Evolutionary conservation across 805 yeast genomes (phyloP).

Genomic region (Saccharomycopsis schoenii): DNA sequence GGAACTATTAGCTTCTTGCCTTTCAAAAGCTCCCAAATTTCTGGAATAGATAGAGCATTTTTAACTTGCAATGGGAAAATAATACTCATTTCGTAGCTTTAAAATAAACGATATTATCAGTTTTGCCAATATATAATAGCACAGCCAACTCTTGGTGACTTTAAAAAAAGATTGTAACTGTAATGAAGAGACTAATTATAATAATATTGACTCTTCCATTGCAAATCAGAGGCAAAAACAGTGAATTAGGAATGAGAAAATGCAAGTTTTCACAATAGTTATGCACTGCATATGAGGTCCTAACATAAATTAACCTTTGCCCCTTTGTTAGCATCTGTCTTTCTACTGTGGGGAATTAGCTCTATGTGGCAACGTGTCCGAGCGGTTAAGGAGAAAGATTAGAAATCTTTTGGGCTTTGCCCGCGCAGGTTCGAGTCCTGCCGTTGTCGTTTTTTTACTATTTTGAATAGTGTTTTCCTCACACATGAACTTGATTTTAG

Average conservation of each 20-base stretch:
- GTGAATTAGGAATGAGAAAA: neutral
- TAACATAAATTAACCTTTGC: neutral
- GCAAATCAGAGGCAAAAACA: neutral
- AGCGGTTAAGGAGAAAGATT: slow-evolving; percentile 36
- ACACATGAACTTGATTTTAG: neutral
- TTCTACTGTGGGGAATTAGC: neutral
- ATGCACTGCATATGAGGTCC: neutral
- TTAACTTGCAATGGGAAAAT: neutral
- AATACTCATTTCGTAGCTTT: neutral
- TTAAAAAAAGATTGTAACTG: no score
- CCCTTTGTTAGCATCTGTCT: neutral
- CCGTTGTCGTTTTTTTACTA: slow-evolving; percentile 44
- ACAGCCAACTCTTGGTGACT: neutral
- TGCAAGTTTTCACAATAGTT: neutral
- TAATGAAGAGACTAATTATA: no score
- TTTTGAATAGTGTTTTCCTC: neutral
- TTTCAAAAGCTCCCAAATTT: slow-evolving; percentile 13
- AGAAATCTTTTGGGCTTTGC: slow-evolving; percentile 46
- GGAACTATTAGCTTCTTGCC: slow-evolving; percentile 56
- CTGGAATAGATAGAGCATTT: neutral
- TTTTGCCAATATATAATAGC: no score
- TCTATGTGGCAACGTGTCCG: slow-evolving; percentile 26
- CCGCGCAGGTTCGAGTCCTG: slow-evolving; percentile 68
- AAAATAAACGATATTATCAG: no score
- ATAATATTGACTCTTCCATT: neutral